Evolutionary conservation across 106 monocot species (phyloP), one percentile per base, ranked within the genome.

Genomic region (Dactylorhiza incarnata): DNA sequence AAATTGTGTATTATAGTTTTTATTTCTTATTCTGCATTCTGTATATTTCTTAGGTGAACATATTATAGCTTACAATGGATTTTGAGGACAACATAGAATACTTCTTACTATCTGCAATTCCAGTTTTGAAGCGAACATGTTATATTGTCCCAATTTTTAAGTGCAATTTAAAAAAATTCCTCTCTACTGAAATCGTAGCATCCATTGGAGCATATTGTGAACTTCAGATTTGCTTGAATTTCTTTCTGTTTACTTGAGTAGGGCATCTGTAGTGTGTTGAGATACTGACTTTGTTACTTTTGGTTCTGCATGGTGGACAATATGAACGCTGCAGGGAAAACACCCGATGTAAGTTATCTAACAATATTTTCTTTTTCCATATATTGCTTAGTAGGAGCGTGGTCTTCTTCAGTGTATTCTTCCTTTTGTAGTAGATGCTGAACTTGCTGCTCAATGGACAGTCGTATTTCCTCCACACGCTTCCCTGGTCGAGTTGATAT

Each of bases 311-410:
- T 69, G 69, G 45, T 46, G 69, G 69, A 46, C 45, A 26, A n/a
- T 45, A 69, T 69, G 17, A 44, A 69, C 4, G 44, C n/a, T 69
- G 69, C 69, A 69, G 69, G 69, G 69, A 69, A 69, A 25, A 69
- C 69, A 16, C 69, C 46, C 0, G 46, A 46, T 45, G 69, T 69
- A 69, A 69, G 69, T 59, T 19, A 6, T 59, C 59, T 19, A 19
- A 52, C 66, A 26, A 66, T 12, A 26, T 37, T 37, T 66, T 29
- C 29, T 66, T 20, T 58, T 29, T 29, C 29, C 29, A 29, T 29
- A 29, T 2, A 2, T 2, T 29, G 29, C 29, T 2, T 29, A 37
- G 37, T 3, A 37, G 37, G 3, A 3, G 37, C 37, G 37, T 37
- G 37, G 37, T 37, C 37, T 3, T 37, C 37, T 37, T 37, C 37